Base-by-base conservation (phyloP, 106 monocot species). In the Phalaenopsis equestris region DNA sequence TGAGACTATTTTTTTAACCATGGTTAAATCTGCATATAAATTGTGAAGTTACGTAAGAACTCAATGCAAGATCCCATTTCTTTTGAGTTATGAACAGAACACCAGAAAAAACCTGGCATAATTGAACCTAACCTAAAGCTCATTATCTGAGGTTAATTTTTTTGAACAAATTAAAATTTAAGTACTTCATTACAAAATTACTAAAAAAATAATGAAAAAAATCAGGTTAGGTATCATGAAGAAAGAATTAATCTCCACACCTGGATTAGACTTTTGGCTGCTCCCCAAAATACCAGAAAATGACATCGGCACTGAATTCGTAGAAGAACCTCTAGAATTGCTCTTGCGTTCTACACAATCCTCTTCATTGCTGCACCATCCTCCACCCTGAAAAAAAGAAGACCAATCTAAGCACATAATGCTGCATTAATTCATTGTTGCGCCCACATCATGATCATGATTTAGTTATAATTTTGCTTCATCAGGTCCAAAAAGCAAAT, bases 201-300 rank as follows among this genome's bases (percentile, higher is more conserved):
- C 3, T 61, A 21, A 61, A 21, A 58, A 61, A 61, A 5, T 2
- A 61, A 70, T 37, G 38, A 30, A 30, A 39, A 70, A 9, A 70
- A 16, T 42, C 74, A 19, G 41, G 38, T 37, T 37, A 70, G 8
- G 38, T 38, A 61, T 61, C 70, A 70, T 36, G 74, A 74, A 74
- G 8, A 74, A 45, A 18, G 19, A 2, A 74, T 42, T 70, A 70
- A 37, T 70, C 39, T 70, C 70, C 70, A 70, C 56, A 83, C 83
- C 83, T 52, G 83, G 83, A 79, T 83, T 83, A 39, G 41, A 56
- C 3, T 38, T 30, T 57, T 78, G 83, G 78, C 78, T 39, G 57
- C 78, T 73, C 2, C 78, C 83, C 57, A 83, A 83, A 83, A 83
- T 83, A 9, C 83, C 83, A 57, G 83, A 83, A 55, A 83, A 83